These are phyloP conservation scores for Nakataea oryzae DNA, from an alignment of 2,329 filamentous ascomycete species.

Conservation along the genomic window DNA sequence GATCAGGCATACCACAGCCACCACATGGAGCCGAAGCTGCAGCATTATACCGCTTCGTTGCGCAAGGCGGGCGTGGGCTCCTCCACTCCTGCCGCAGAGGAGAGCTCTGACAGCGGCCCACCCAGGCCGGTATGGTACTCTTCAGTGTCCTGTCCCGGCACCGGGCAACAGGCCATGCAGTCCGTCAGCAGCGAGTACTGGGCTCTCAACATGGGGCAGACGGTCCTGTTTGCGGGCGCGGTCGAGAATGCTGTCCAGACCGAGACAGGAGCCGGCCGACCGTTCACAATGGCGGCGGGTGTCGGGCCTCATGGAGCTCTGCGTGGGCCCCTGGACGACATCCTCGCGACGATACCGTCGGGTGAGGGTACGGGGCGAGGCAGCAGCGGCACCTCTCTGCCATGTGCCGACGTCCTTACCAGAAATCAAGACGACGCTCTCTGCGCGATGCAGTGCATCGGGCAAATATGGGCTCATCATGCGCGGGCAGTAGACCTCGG, in stretches of 20 bases:
- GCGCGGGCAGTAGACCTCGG: neutral
- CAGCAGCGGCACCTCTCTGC: neutral
- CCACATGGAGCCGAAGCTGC: slow-evolving; percentile 9
- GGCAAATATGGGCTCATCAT: slow-evolving; percentile 6
- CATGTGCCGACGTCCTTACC: slow-evolving; percentile 7
- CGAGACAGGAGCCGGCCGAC: neutral
- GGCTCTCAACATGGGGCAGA: slow-evolving; percentile 22
- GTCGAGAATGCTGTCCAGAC: slow-evolving; percentile 3
- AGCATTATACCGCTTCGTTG: neutral
- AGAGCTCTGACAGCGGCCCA: too few relatives aligned
- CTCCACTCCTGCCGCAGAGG: too few relatives aligned
- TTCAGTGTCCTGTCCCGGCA: neutral
- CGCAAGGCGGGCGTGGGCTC: too few relatives aligned
- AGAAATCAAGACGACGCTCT: slow-evolving; percentile 7
- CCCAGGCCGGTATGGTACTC: too few relatives aligned
- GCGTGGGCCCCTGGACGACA: slow-evolving; percentile 15
- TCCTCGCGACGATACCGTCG: slow-evolving; percentile 17
- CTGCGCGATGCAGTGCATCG: slow-evolving; percentile 5
- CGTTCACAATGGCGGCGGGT: slow-evolving; percentile 27
- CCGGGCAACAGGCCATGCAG: neutral
- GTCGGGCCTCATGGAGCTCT: slow-evolving; percentile 27
- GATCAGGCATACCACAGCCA: slow-evolving; percentile 17
- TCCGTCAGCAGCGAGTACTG: slow-evolving; percentile 14
- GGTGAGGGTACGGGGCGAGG: neutral
- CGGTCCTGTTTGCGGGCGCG: slow-evolving; percentile 21